Percentiles rank a stretch among this genome's conserved stretches.
phyloP scores from a whole-genome alignment of 257 asterid species.

The Eucommia ulmoides region DNA sequence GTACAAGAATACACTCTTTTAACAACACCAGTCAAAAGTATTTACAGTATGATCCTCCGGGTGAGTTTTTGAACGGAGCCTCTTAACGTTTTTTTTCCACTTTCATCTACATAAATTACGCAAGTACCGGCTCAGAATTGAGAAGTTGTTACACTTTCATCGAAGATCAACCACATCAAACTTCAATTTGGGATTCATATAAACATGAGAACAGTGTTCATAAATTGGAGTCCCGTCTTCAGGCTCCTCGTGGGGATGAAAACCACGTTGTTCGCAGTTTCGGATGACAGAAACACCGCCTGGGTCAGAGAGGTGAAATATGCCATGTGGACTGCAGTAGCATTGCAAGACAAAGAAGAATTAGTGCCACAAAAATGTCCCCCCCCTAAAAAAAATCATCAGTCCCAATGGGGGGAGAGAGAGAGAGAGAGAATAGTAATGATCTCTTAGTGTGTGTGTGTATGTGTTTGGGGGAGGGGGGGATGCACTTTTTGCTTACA shows the following conservation, averaged over 20 bases:
- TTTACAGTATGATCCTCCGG: slow-evolving; percentile 15
- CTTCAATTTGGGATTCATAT: slow-evolving; percentile 53
- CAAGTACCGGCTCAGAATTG: no score
- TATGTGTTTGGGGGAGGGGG: no score
- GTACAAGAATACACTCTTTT: no score
- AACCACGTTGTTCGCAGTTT: slow-evolving; percentile 77
- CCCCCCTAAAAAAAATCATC: neutral
- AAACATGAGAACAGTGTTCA: slow-evolving; percentile 87
- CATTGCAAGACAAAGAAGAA: neutral
- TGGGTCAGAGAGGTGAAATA: slow-evolving; percentile 92
- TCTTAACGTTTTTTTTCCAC: no score
- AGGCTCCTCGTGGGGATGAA: slow-evolving; percentile 93
- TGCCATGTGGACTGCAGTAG: slow-evolving; percentile 77
- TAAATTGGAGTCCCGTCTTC: slow-evolving; percentile 87
- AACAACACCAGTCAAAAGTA: slow-evolving; percentile 13
- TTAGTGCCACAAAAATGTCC: neutral
- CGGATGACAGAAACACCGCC: slow-evolving; percentile 69
- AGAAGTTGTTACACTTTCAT: slow-evolving; percentile 15
- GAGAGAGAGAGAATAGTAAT: no score
- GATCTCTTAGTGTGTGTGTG: no score
- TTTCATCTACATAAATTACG: no score
- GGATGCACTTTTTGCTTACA: no score
- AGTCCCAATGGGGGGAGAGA: no score
- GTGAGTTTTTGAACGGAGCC: no score
- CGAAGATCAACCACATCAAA: slow-evolving; percentile 90